Conservation (phyloP, 495 filamentous ascomycete species). For the Recurvomyces mirabilis region DNA sequence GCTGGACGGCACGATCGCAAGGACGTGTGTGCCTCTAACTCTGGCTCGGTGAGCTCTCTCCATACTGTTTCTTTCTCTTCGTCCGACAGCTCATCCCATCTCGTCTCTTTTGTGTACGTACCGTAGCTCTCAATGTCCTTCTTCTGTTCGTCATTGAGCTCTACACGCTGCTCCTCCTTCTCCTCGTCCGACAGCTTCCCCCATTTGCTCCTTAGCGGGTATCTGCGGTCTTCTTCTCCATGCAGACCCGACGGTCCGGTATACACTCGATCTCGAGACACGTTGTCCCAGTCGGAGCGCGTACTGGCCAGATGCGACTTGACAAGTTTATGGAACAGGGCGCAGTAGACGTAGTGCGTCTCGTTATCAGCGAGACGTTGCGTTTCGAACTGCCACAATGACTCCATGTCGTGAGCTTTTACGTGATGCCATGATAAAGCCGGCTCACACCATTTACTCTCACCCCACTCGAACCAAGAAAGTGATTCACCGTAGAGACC, state of each 20-base stretch:
- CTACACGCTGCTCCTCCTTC: not conserved
- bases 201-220: not conserved
- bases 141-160: not conserved
- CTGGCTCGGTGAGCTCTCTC: not conserved
- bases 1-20: not conserved
- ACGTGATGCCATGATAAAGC: slow-evolving; percentile 20
- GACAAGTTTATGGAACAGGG: not conserved
- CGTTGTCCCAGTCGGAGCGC: not conserved
- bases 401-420: not conserved
- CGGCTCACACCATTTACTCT: slow-evolving; percentile 21
- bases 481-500: slow-evolving; percentile 9
- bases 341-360: not conserved
- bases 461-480: not conserved
- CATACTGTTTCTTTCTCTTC: not conserved
- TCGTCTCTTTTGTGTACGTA: not conserved
- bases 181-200: not conserved
- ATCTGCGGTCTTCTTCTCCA: slow-evolving; percentile 1
- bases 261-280: not conserved
- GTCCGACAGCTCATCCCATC: slow-evolving; percentile 3
- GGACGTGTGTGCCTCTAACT: not conserved
- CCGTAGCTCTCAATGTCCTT: not conserved
- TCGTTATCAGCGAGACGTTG: not conserved
- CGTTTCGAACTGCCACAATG: slow-evolving; percentile 13
- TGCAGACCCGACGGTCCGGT: not conserved
- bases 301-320: not conserved